Conservation (phyloP, 2,329 filamentous ascomycete species). For the Colletotrichum graminicola region DNA sequence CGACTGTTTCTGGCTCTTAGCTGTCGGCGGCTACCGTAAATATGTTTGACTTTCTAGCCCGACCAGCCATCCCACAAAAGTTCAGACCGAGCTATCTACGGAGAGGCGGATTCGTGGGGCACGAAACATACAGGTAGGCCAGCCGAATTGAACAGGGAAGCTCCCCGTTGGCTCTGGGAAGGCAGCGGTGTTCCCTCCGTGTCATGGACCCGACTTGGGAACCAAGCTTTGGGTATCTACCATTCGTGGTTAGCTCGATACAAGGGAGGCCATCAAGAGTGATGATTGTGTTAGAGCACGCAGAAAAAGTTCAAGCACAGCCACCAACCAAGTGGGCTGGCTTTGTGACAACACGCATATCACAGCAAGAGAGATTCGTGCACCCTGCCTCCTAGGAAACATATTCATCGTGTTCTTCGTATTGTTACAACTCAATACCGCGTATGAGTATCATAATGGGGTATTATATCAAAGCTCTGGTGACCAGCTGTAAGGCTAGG, state of each 20-base stretch:
- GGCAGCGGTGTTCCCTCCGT: not conserved
- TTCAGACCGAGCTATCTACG: not conserved
- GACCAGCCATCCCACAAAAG: too few species aligned
- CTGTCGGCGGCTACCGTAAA: not conserved
- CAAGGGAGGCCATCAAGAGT: not conserved
- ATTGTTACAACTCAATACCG: not conserved
- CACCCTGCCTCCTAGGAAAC: not conserved
- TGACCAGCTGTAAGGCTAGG: not conserved
- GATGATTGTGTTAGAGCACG: not conserved
- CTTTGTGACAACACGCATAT: not conserved
- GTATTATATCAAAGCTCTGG: slow-evolving; percentile 24
- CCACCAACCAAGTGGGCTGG: not conserved
- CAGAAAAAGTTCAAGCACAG: not conserved
- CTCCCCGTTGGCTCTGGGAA: not conserved
- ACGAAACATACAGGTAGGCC: not conserved
- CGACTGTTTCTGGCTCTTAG: slow-evolving; percentile 18
- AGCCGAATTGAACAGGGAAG: not conserved
- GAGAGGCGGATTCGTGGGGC: slow-evolving; percentile 1
- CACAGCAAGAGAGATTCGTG: too few species aligned
- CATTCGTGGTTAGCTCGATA: not conserved
- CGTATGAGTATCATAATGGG: slow-evolving; percentile 1
- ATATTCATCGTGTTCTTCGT: not conserved
- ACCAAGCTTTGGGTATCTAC: not conserved
- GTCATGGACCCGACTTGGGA: too few species aligned
- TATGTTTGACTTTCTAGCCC: not conserved